Evolutionary conservation across 2,329 filamentous ascomycete genomes (phyloP), one percentile per base, ranked within the genome.

Genomic region (Beauveria asiatica): DNA sequence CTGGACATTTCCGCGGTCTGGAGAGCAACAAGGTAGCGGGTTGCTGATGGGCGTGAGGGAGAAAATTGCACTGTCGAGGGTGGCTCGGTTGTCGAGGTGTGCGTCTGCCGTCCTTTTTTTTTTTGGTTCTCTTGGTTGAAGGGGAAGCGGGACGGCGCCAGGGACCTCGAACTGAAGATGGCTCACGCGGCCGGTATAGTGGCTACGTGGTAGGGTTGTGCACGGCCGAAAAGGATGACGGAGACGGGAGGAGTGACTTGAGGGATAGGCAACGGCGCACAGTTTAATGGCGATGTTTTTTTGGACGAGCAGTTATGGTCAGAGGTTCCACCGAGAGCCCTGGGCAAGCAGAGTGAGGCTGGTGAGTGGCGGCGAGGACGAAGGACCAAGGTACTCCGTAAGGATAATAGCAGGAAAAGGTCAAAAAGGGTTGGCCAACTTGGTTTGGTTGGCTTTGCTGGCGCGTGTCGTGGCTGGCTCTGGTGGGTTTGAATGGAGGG

Each of bases 1-100:
- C 78, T 68, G 62, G 69, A 72, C 70, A 72, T 70, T 62, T 57
- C 16, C 63, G 68, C 70, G 56, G 39, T 39, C 59, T 48, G 33
- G 25, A 25, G 2, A 10, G 10, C 33, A 37, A 37, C 33, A 25
- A 56, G 25, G 50, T 13, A 41, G 33, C n/a, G 23, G 21, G 30
- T 27, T 17, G n/a, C 41, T 39, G 25, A 41, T 57, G 53, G 45
- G 52, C 17, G 19, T 16, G 17, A 23, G 41, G 10, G 17, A 23
- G 33, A 45, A 23, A 30, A 41, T 39, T 41, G 55, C 45, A 30
- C 45, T 49, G 30, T 30, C 45, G 30, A 21, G 37, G 25, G 46
- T n/a, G 23, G 44, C 52, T 33, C 5, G 41, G 41, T 19, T 27
- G n/a, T 49, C 27, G 27, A 33, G 9, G n/a, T 13, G 52, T 19